Evolutionary conservation across 352 stramenopile species (phyloP), one percentile per base, ranked within the genome.

Genomic region (Globisporangium barbulae): DNA sequence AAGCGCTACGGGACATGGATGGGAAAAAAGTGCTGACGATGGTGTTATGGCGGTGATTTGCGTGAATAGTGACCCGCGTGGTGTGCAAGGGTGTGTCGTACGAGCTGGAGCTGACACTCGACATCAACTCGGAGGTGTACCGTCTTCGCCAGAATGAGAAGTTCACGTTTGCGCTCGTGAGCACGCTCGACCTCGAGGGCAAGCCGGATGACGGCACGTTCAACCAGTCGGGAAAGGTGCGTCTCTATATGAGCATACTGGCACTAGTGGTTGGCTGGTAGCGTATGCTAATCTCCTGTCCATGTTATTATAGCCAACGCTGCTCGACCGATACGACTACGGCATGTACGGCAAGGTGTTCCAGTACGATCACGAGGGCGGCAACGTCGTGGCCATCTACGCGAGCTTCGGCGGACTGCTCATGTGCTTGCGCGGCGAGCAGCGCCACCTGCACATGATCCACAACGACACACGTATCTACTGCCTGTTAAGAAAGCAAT

Each of bases 261-360:
- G 35, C 10, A 13, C 12, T 17, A 15, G 13, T 45, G 39, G 35
- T 9, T 45, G 12, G 39, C 12, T 10, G 0, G 42, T 22, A 12
- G 2, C 22, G 5, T 5, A 48, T 48, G 42, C 19, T 48, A 48
- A 48, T 42, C 8, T 39, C 45, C 9, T 41, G 37, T 60, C 9
- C 17, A 4, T 68, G 30, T 39, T 10, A 19, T 12, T 67, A 35
- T 48, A 84, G 79, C 83, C 93, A 31, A 98, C 93, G 28, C 83
- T 99, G 35, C 82, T 98, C 52, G 96, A 99, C 76, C 96, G 97
- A 66, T 99, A 99, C 72, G 97, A 99, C 81, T 99, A 99, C 74
- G 97, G 98, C 41, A 99, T 99, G 96, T 98, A 99, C 79, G 97
- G 97, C 69, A 96, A 98, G 66, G 93, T 99, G 30, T 99, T 98